Conservation (phyloP, 352 stramenopile species). For the Thraustochytrium sp. region DNA sequence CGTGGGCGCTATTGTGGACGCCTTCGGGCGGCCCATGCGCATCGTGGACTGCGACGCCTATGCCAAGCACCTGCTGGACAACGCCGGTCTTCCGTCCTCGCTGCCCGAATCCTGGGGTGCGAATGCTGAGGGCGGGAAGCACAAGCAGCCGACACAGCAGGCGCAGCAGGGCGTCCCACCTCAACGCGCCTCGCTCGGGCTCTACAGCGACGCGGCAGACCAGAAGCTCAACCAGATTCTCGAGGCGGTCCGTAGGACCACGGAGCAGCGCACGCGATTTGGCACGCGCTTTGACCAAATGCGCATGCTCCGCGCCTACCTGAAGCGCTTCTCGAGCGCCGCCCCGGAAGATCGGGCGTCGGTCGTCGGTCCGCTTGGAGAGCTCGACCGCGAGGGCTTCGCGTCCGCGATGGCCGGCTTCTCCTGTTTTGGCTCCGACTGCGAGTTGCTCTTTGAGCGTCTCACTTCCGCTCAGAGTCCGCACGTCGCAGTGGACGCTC, state of each 20-base stretch:
- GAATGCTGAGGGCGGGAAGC: too few species aligned
- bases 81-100: background rate
- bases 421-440: constrained; percentile 29
- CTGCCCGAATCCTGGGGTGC: too few species aligned
- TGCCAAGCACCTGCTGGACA: background rate
- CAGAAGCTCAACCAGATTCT: constrained; percentile 28
- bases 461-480: background rate
- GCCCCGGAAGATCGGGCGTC: background rate
- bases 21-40: background rate
- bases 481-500: background rate
- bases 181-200: background rate
- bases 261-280: constrained; percentile 13
- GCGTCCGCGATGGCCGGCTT: constrained; percentile 3
- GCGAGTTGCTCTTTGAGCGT: background rate
- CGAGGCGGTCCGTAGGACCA: background rate
- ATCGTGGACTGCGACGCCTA: background rate
- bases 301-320: constrained; percentile 1
- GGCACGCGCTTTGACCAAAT: background rate
- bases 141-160: too few species aligned
- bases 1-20: background rate
- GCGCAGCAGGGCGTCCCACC: background rate
- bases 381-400: constrained; percentile 9
- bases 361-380: background rate
- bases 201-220: background rate
- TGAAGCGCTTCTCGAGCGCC: background rate